Evolutionary conservation across 2,329 filamentous ascomycete species (phyloP).

Genomic region (Colletotrichum orbiculare): DNA sequence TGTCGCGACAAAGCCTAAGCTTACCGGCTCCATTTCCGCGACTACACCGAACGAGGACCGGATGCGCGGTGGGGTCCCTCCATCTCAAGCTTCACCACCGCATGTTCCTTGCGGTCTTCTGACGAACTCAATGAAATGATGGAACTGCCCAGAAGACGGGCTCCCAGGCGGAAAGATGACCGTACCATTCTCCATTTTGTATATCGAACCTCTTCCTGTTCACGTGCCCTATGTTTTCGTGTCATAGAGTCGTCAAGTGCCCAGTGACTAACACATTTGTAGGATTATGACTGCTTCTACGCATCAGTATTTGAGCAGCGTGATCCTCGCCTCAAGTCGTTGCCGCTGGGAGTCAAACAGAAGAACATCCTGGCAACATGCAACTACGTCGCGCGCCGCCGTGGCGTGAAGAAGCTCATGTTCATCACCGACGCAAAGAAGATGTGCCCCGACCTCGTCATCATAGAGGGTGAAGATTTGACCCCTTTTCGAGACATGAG

Average conservation of each 20-base stretch:
- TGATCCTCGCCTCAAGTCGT: slow-evolving; percentile 75
- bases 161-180: slow-evolving; percentile 65
- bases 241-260: neutral
- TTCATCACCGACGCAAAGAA: slow-evolving; percentile 83
- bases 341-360: slow-evolving; percentile 87
- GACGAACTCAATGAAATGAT: slow-evolving; percentile 39
- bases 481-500: slow-evolving; percentile 87
- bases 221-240: slow-evolving; percentile 16
- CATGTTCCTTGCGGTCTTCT: neutral
- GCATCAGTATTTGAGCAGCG: slow-evolving; percentile 89
- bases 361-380: slow-evolving; percentile 94
- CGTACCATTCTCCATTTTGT: slow-evolving; percentile 87
- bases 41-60: slow-evolving; percentile 9
- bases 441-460: slow-evolving; percentile 84
- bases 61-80: slow-evolving; percentile 9
- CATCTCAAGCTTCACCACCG: neutral
- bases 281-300: slow-evolving; percentile 94
- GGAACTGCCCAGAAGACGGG: slow-evolving; percentile 44
- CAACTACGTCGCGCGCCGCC: slow-evolving; percentile 88
- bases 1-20: slow-evolving; percentile 3
- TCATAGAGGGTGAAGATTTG: slow-evolving; percentile 88
- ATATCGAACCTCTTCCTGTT: slow-evolving; percentile 45
- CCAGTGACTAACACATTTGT: neutral
- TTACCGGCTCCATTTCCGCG: slow-evolving; percentile 11
- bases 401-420: slow-evolving; percentile 84